These are phyloP conservation scores for Hanseniaspora mollemarum DNA, from an alignment of 805 yeast species.

Conservation along the genomic window DNA sequence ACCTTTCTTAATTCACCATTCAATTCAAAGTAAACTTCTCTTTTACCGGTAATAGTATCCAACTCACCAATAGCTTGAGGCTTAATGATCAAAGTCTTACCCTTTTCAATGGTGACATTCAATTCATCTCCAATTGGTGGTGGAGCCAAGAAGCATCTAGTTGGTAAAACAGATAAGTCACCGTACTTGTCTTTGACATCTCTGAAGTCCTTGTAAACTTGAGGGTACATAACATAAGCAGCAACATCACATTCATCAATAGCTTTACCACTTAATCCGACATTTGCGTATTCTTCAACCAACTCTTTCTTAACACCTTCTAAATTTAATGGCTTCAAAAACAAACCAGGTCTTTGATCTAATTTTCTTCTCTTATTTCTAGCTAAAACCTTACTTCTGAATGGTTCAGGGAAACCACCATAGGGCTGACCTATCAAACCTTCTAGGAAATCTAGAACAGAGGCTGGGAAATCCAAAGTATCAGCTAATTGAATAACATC, in stretches of 20 bases:
- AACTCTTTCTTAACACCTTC: conserved; percentile 61
- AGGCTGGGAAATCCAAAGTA: conserved; percentile 94
- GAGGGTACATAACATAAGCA: conserved; percentile 94
- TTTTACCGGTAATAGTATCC: conserved; percentile 69
- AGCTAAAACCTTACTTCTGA: conserved; percentile 78
- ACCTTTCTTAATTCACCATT: conserved; percentile 98
- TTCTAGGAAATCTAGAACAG: conserved; percentile 95
- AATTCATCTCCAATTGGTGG: conserved; percentile 83
- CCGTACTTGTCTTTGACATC: conserved; percentile 68
- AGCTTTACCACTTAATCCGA: conserved; percentile 24
- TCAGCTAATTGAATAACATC: conserved; percentile 82
- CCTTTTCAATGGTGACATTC: conserved; percentile 80
- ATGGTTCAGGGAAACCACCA: conserved; percentile 99
- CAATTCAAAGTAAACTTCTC: conserved; percentile 95
- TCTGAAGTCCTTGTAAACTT: conserved; percentile 83
- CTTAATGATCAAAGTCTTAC: conserved; percentile 85
- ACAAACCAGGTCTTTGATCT: conserved; percentile 82
- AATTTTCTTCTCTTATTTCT: conserved; percentile 81
- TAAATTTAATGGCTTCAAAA: conserved; percentile 74
- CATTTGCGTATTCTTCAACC: conserved; percentile 54
- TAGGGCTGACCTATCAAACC: conserved; percentile 99
- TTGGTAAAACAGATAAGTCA: conserved; percentile 88
- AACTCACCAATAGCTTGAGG: conserved; percentile 88
- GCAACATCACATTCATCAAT: conserved; percentile 85
- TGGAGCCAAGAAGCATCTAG: conserved; percentile 78